A percentile compares a stretch with the other conserved stretches of the same genome.
These are phyloP conservation scores for Cyberlindnera samutprakarnensis DNA, from an alignment of 805 yeast genomes.

Conservation along the genomic window DNA sequence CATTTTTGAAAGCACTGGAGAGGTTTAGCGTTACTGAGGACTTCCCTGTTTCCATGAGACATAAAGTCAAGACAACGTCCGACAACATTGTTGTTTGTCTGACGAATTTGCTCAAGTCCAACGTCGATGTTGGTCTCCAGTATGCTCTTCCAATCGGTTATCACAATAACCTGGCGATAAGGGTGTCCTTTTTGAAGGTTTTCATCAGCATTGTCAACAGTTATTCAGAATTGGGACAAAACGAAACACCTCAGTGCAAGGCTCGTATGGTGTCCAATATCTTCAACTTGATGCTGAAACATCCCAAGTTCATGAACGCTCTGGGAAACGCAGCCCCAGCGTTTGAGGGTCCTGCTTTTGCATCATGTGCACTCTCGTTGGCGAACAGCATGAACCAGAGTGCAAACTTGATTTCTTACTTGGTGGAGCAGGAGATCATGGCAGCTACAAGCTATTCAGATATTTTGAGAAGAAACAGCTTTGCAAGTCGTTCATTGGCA, in stretches of 20 bases:
- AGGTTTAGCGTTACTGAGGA: slow-evolving; percentile 28
- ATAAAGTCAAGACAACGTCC: slow-evolving; percentile 48
- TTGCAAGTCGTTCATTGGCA: slow-evolving; percentile 71
- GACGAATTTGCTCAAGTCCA: slow-evolving; percentile 62
- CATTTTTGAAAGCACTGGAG: slow-evolving; percentile 39
- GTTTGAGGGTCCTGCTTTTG: slow-evolving; percentile 61
- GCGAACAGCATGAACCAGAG: slow-evolving; percentile 38
- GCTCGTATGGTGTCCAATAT: slow-evolving; percentile 23
- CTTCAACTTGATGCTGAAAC: slow-evolving; percentile 25
- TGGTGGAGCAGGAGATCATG: slow-evolving; percentile 56
- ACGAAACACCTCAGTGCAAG: slow-evolving; percentile 18
- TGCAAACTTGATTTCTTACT: slow-evolving; percentile 41
- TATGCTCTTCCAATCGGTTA: slow-evolving; percentile 75
- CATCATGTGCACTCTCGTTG: slow-evolving; percentile 53
- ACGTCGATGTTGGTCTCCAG: slow-evolving; percentile 69
- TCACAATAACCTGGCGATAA: slow-evolving; percentile 54
- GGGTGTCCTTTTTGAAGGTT: slow-evolving; percentile 70
- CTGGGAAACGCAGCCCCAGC: slow-evolving; percentile 58
- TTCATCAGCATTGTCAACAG: slow-evolving; percentile 56
- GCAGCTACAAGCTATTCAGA: slow-evolving; percentile 58
- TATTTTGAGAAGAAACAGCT: slow-evolving; percentile 72
- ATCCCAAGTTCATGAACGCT: slow-evolving; percentile 40
- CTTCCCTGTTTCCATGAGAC: slow-evolving; percentile 33
- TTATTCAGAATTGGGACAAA: slow-evolving; percentile 15
- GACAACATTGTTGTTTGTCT: slow-evolving; percentile 60